Percentiles rank a stretch among this genome's conserved stretches.
Conservation (phyloP, 352 stramenopile species). For the Globisporangium yorkense region DNA sequence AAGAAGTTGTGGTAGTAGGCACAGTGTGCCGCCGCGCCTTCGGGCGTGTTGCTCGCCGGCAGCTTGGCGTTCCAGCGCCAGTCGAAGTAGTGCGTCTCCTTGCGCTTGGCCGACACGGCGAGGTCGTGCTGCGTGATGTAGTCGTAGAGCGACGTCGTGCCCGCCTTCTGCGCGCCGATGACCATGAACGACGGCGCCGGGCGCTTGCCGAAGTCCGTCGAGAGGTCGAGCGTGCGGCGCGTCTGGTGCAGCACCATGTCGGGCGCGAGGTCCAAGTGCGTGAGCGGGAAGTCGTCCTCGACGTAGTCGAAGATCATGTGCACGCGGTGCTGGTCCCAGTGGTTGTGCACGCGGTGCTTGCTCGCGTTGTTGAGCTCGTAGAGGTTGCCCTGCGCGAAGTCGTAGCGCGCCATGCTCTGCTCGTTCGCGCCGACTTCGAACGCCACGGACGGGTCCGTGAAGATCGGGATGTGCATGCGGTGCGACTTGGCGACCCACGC, state of each 20-base stretch:
- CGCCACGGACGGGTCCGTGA: conserved; percentile 78
- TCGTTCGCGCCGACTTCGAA: conserved; percentile 85
- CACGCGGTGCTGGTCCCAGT: conserved; percentile 86
- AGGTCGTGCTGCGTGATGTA: conserved; percentile 97
- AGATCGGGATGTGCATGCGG: conserved; percentile 95
- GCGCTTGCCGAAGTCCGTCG: conserved; percentile 68
- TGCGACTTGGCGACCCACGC: conserved; percentile 95
- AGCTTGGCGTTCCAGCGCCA: conserved; percentile 93
- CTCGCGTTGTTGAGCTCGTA: conserved; percentile 99
- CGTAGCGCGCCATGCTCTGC: conserved; percentile 83
- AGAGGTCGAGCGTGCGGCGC: conserved; percentile 91
- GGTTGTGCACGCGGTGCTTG: conserved; percentile 94
- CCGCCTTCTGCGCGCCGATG: conserved; percentile 94
- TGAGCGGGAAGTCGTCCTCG: conserved; percentile 64
- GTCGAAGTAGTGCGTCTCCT: conserved; percentile 98
- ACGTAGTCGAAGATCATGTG: conserved; percentile 99
- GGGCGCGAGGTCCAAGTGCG: conserved; percentile 67
- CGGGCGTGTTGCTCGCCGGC: conserved; percentile 34
- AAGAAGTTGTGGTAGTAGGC: conserved; percentile 84
- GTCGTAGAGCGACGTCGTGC: conserved; percentile 96
- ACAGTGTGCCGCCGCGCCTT: conserved; percentile 54
- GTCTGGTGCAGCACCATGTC: conserved; percentile 95
- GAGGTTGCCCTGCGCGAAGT: conserved; percentile 91
- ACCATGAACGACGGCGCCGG: conserved; percentile 91
- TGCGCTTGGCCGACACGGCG: conserved; percentile 84